Evolutionary conservation across 371 early-diverging fungal species (phyloP).

Genomic region (Aphelidium insulamus): DNA sequence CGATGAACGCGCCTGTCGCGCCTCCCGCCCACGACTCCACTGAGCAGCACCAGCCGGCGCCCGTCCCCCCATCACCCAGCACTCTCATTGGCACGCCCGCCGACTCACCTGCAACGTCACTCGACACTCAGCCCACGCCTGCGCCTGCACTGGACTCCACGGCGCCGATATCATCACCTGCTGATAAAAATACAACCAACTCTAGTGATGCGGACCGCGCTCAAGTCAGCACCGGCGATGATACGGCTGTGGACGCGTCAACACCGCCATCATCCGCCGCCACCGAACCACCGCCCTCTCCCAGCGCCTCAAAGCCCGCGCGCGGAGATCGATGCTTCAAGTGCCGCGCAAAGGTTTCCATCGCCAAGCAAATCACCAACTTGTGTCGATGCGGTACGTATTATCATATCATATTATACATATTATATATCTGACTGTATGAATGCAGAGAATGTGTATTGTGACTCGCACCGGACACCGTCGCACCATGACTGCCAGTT

Average conservation of each 20-base stretch:
- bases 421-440: neutral
- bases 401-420: neutral
- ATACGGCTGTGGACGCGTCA: neutral
- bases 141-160: too few species aligned
- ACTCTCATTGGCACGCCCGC: too few species aligned
- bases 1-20: too few species aligned
- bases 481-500: conserved; percentile 53
- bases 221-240: too few species aligned
- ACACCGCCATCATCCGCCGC: conserved; percentile 1
- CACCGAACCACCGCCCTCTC: conserved; percentile 4
- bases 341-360: conserved; percentile 49
- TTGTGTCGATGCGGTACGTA: conserved; percentile 43
- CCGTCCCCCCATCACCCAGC: too few species aligned
- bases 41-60: too few species aligned
- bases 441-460: conserved; percentile 34
- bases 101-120: too few species aligned
- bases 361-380: conserved; percentile 58
- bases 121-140: too few species aligned
- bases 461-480: conserved; percentile 51
- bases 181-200: too few species aligned
- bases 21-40: too few species aligned
- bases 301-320: conserved; percentile 13
- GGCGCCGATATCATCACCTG: too few species aligned
- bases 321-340: conserved; percentile 51
- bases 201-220: too few species aligned